These are phyloP conservation scores for Pseudogymnoascus sp. DNA, from an alignment of 2,329 filamentous ascomycete species.

Conservation along the genomic window DNA sequence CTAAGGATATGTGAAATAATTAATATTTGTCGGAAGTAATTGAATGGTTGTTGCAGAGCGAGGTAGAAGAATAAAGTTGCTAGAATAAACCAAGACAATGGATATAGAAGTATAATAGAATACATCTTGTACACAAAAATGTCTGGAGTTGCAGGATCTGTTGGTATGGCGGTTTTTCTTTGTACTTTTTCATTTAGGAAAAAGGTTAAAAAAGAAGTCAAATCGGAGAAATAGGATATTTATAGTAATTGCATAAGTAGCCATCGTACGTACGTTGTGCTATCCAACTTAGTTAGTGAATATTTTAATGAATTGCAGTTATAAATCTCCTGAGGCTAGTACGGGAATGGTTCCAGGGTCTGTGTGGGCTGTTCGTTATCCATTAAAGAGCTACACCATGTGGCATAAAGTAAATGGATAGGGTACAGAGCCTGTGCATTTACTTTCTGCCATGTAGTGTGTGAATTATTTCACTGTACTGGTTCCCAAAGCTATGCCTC, in stretches of 20 bases:
- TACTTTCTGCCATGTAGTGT: too few relatives aligned
- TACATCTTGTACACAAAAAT: neutral
- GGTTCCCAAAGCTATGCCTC: too few relatives aligned
- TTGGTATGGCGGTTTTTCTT: neutral
- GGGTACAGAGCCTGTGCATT: too few relatives aligned
- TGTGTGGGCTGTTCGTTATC: too few relatives aligned
- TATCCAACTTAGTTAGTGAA: neutral
- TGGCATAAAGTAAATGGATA: too few relatives aligned
- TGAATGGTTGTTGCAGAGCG: neutral
- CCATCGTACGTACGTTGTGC: neutral
- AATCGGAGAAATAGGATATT: neutral
- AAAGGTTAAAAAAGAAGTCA: neutral
- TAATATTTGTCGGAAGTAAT: neutral
- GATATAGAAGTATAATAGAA: neutral
- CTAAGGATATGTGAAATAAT: neutral
- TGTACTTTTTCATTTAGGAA: neutral
- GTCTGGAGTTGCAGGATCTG: neutral
- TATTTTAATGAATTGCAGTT: neutral
- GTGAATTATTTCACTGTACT: too few relatives aligned
- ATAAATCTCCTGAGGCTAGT: neutral
- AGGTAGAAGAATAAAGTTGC: neutral
- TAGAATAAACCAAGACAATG: neutral
- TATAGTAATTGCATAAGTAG: neutral
- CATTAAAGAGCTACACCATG: too few relatives aligned
- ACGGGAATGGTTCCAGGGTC: too few relatives aligned